phyloP scores from a whole-genome alignment of 768 basidiomycete genomes.

The Stropharia rugosoannulata region DNA sequence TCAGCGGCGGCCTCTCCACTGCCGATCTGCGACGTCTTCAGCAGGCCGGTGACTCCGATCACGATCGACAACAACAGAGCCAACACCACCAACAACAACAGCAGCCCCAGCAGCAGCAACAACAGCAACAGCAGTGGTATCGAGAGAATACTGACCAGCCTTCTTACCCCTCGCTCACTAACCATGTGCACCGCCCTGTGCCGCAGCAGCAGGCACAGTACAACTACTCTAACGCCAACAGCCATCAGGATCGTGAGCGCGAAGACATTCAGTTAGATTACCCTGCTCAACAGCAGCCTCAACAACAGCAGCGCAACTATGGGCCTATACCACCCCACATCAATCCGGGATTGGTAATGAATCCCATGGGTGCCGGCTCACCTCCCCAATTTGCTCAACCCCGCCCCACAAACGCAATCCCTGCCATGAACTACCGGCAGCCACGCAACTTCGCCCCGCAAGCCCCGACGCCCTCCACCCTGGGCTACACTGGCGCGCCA shows the following conservation, averaged over 20 bases:
- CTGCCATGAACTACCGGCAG: constrained; percentile 58
- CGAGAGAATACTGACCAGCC: constrained; percentile 48
- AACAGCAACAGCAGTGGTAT: constrained; percentile 49
- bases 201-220: constrained; percentile 52
- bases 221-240: constrained; percentile 41
- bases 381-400: constrained; percentile 50
- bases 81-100: constrained; percentile 53
- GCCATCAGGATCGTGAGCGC: constrained; percentile 32
- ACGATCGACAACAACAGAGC: constrained; percentile 38
- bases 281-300: constrained; percentile 24
- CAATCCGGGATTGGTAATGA: constrained; percentile 18
- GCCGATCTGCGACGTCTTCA: constrained; percentile 77
- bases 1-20: constrained; percentile 73
- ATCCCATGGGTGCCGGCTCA: constrained; percentile 21
- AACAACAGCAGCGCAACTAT: constrained; percentile 52
- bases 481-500: constrained; percentile 46
- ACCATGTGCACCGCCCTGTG: constrained; percentile 53
- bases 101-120: constrained; percentile 51
- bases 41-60: constrained; percentile 54
- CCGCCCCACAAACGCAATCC: constrained; percentile 48
- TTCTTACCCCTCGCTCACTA: constrained; percentile 69
- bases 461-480: constrained; percentile 49
- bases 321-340: constrained; percentile 37
- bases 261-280: constrained; percentile 58
- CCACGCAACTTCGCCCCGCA: constrained; percentile 59